Evolutionary conservation across 345 rosid species (phyloP).

Genomic region (Gossypium ekmanianum): DNA sequence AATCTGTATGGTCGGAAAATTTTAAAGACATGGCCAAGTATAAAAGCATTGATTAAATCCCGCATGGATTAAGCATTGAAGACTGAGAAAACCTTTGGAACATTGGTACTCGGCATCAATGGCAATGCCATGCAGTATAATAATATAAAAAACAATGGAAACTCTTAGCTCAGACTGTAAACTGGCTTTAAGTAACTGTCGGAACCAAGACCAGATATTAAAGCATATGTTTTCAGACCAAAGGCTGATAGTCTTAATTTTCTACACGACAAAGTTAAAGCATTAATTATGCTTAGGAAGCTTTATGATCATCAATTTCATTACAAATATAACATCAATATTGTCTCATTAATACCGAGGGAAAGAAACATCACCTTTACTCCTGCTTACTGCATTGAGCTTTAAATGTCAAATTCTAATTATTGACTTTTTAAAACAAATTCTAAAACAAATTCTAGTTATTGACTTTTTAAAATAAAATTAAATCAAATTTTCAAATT

Average conservation of each 20-base stretch:
- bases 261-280: not conserved
- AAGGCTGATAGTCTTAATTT: not conserved
- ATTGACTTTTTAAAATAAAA: too few species aligned
- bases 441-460: not conserved
- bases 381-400: not conserved
- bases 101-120: not conserved
- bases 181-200: not conserved
- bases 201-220: conserved; percentile 10
- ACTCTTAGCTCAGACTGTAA: not conserved
- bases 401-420: not conserved
- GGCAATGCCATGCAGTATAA: not conserved
- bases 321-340: too few species aligned
- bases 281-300: too few species aligned
- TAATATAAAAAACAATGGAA: not conserved
- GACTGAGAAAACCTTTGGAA: not conserved
- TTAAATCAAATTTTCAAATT: too few species aligned
- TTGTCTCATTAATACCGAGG: too few species aligned
- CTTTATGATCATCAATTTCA: too few species aligned
- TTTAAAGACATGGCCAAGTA: not conserved
- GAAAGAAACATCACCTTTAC: too few species aligned
- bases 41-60: not conserved
- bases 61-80: not conserved
- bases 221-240: not conserved
- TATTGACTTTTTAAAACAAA: too few species aligned
- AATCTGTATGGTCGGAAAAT: not conserved